Base-by-base conservation (phyloP, 345 rosid species). In the Ricinus communis region DNA sequence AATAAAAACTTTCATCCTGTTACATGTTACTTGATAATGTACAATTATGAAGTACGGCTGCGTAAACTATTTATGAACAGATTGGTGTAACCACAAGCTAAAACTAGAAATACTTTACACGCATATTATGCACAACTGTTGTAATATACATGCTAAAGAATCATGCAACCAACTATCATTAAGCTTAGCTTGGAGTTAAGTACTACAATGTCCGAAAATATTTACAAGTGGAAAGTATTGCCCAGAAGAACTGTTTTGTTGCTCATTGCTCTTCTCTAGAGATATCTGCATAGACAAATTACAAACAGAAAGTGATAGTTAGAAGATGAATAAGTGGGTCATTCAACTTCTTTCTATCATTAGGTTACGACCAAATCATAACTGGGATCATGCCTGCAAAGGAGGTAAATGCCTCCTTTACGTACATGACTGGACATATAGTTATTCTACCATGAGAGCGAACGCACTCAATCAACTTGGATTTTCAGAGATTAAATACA, bases 261-360 rank as follows among this genome's bases (percentile, higher is more conserved):
- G 56, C 67, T 65, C 55, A 49, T 38, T 25, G 54, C 71, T 67
- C 69, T 73, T 70, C 63, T 73, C 82, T 51, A 85, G 72, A 30
- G 82, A 81, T 38, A 85, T 79, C 87, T 81, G 84, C 46, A 41
- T 21, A 1, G 30, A 54, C 0, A 40, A 4, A 68, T 63, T 19
- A 40, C 16, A 66, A 52, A 31, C 16, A 38, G 33, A 36, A 55
- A 31, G 25, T 5, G 0, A 19, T 11, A 21, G 13, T 28, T 41
- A 62, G 46, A 25, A 43, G 45, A 52, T 40, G 31, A n/a, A n/a
- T n/a, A n/a, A n/a, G n/a, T n/a, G n/a, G 30, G 10, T 21, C 50
- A 28, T 67, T 9, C 22, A 36, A 21, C 8, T 22, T n/a, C 1
- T 27, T 28, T 14, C 36, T 14, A 63, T 10, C 12, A 9, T 49